These are phyloP conservation scores for Cladosporium sp. DNA, from an alignment of 2,329 filamentous ascomycete species.

Conservation along the genomic window DNA sequence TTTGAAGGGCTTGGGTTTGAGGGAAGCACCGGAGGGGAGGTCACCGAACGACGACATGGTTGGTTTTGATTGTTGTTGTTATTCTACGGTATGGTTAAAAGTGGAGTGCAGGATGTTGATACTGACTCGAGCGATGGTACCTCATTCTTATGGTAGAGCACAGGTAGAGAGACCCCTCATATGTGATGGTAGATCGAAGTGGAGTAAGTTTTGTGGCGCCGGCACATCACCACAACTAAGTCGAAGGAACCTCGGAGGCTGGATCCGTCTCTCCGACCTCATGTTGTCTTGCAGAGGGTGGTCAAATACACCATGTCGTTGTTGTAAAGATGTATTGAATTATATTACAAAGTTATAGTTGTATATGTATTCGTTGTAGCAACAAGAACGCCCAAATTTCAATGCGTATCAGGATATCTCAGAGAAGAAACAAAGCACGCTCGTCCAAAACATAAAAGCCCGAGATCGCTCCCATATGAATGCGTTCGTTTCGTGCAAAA, in stretches of 20 bases:
- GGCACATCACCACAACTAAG: constrained; percentile 4
- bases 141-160: neutral
- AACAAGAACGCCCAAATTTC: neutral
- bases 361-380: constrained; percentile 2
- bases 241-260: neutral
- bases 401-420: constrained; percentile 9
- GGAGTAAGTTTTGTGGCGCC: constrained; percentile 17
- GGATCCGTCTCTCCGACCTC: constrained; percentile 6
- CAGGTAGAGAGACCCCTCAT: neutral
- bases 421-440: neutral
- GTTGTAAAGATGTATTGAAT: neutral
- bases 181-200: constrained; percentile 1
- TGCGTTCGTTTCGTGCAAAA: neutral
- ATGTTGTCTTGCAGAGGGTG: neutral
- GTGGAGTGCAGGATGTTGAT: neutral
- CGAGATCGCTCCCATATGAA: constrained; percentile 8
- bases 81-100: neutral
- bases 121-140: neutral
- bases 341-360: neutral
- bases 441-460: neutral
- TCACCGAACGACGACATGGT: constrained; percentile 30
- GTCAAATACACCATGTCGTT: neutral
- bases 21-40: constrained; percentile 40
- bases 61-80: neutral
- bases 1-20: constrained; percentile 45